These are phyloP conservation scores for Globisporangium irregulare DNA, from an alignment of 352 stramenopile genomes.

Conservation along the genomic window DNA sequence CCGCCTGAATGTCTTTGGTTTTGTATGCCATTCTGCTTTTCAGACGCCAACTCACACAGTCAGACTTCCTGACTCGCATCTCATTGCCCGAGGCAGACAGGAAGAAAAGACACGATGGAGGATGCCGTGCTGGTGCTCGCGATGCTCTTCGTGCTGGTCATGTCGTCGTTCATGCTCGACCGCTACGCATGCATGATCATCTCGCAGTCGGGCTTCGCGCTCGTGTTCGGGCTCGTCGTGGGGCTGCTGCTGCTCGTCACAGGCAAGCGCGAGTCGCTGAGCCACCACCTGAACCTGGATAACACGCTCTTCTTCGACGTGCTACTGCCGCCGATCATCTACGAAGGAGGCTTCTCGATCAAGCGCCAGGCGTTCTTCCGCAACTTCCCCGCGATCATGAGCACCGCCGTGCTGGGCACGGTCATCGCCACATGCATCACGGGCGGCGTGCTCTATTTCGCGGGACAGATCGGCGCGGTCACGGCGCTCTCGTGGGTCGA, in stretches of 20 bases:
- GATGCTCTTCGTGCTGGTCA: constrained; percentile 87
- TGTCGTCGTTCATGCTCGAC: constrained; percentile 86
- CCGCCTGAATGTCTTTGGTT: background rate
- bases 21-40: background rate
- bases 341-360: constrained; percentile 84
- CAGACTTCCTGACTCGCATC: background rate
- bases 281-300: constrained; percentile 81
- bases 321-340: constrained; percentile 84
- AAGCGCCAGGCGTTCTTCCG: constrained; percentile 83
- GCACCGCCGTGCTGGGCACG: constrained; percentile 74
- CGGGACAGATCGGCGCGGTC: constrained; percentile 51
- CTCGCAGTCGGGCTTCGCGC: constrained; percentile 83
- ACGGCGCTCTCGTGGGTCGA: constrained; percentile 89
- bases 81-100: background rate
- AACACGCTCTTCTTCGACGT: constrained; percentile 89
- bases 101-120: constrained; percentile 43
- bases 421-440: constrained; percentile 78
- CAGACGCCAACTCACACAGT: background rate
- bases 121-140: constrained; percentile 79
- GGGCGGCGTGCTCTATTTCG: constrained; percentile 64
- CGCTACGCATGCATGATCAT: constrained; percentile 83
- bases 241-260: constrained; percentile 68
- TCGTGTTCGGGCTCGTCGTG: constrained; percentile 74
- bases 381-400: constrained; percentile 87
- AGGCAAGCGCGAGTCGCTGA: constrained; percentile 59